phyloP scores from a whole-genome alignment of 257 asterid genomes.

The Thymus quinquecostatus region DNA sequence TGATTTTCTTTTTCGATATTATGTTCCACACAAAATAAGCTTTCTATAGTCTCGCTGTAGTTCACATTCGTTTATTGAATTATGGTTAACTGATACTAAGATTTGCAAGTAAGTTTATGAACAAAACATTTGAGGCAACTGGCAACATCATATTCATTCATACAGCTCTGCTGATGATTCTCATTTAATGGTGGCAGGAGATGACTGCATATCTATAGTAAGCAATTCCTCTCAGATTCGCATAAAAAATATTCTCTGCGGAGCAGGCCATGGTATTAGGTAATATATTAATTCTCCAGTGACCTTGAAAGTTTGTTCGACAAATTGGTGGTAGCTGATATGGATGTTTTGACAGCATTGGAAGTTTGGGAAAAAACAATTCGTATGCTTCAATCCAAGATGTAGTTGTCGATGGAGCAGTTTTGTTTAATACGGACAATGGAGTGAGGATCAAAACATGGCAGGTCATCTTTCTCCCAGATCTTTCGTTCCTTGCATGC shows the following conservation, averaged over 20 bases:
- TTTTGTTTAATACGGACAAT: conserved; percentile 53
- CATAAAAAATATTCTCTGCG: conserved; percentile 51
- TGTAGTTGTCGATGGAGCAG: conserved; percentile 57
- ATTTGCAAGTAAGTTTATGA: not conserved
- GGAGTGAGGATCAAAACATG: conserved; percentile 92
- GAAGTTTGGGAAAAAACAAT: conserved; percentile 76
- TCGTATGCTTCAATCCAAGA: conserved; percentile 58
- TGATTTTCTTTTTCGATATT: no score
- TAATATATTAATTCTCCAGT: conserved; percentile 22
- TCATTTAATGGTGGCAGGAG: conserved; percentile 51
- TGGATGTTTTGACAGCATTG: conserved; percentile 57
- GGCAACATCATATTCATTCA: no score
- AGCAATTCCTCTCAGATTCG: conserved; percentile 66
- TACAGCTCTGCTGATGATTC: not conserved
- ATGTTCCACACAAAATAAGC: no score
- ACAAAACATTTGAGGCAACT: not conserved
- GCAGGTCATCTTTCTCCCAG: conserved; percentile 58
- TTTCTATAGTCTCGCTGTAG: no score
- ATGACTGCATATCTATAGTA: conserved; percentile 88
- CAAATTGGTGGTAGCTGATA: not conserved
- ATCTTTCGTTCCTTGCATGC: not conserved
- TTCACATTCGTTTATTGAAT: not conserved
- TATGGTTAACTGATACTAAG: not conserved
- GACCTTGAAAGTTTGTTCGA: not conserved
- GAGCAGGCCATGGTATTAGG: conserved; percentile 93